Percentiles rank a stretch among this genome's conserved stretches.
Conservation (phyloP, 306 rosid species). For the apple (Malus domestica) region DNA sequence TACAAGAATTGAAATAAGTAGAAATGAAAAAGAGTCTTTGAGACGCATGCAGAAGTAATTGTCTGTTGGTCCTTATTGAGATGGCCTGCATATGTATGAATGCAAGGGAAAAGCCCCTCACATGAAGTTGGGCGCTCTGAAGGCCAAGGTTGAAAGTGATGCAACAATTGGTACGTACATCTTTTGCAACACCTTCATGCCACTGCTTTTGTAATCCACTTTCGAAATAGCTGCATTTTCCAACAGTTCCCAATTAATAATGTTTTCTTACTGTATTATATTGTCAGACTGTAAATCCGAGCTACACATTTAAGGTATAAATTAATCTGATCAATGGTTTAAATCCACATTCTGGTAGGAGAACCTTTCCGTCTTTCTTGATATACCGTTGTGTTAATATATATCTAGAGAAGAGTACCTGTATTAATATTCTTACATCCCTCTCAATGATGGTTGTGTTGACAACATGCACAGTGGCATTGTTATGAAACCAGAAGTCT, state of each 20-base stretch:
- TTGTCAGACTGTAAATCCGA: too few relatives aligned
- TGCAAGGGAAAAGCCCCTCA: not conserved
- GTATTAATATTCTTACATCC: constrained; percentile 2
- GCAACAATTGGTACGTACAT: constrained; percentile 19
- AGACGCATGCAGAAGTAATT: not conserved
- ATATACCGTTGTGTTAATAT: too few relatives aligned
- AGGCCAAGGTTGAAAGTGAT: constrained; percentile 23
- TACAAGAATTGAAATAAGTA: not conserved
- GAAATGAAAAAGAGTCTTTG: not conserved
- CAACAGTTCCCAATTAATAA: not conserved
- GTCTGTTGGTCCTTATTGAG: not conserved
- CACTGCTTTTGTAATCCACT: not conserved
- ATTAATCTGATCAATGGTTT: not conserved
- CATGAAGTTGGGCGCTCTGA: constrained; percentile 26
- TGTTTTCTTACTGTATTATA: not conserved
- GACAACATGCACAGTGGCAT: constrained; percentile 6
- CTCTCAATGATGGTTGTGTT: not conserved
- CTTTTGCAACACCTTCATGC: constrained; percentile 26
- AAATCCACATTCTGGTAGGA: not conserved
- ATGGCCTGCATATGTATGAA: not conserved
- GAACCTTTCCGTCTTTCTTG: not conserved
- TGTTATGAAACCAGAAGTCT: constrained; percentile 28
- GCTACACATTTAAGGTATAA: not conserved
- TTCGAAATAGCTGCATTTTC: constrained; percentile 26
- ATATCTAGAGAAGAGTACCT: constrained; percentile 7